phyloP scores from a whole-genome alignment of 1,139 yeast species.

The Saccharomyces hybrid region DNA sequence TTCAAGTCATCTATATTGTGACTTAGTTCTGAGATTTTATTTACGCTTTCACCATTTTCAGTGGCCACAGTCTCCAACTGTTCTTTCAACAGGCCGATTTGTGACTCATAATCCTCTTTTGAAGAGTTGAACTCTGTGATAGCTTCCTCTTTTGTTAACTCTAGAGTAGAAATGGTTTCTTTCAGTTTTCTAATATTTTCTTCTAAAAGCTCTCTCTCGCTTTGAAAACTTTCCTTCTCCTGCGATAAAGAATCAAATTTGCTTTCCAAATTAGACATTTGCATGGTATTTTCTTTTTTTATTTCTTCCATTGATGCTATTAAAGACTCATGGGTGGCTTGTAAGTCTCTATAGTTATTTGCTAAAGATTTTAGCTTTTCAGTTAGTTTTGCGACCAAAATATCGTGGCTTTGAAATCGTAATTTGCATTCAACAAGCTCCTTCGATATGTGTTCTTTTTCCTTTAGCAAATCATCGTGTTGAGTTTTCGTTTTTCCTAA shows the following conservation, averaged over 20 bases:
- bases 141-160: background rate
- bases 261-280: conserved; percentile 5
- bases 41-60: background rate
- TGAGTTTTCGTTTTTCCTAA: conserved; percentile 5
- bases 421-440: conserved; percentile 26
- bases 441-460: conserved; percentile 15
- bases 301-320: conserved; percentile 12
- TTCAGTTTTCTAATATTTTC: background rate
- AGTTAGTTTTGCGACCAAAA: conserved; percentile 32
- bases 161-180: background rate
- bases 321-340: conserved; percentile 20
- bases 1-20: conserved; percentile 4
- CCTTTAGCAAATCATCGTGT: background rate
- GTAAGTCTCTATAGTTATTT: conserved; percentile 26
- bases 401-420: conserved; percentile 25
- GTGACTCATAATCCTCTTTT: background rate
- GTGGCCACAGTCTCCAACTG: background rate
- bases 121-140: background rate
- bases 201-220: conserved; percentile 6
- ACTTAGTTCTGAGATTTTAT: conserved; percentile 2
- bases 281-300: conserved; percentile 2
- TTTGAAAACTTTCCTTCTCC: conserved; percentile 8
- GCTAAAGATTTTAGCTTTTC: conserved; percentile 35
- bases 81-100: background rate
- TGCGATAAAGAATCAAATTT: conserved; percentile 9